Conservation (phyloP, 306 rosid species). For the Fragaria ananassa region DNA sequence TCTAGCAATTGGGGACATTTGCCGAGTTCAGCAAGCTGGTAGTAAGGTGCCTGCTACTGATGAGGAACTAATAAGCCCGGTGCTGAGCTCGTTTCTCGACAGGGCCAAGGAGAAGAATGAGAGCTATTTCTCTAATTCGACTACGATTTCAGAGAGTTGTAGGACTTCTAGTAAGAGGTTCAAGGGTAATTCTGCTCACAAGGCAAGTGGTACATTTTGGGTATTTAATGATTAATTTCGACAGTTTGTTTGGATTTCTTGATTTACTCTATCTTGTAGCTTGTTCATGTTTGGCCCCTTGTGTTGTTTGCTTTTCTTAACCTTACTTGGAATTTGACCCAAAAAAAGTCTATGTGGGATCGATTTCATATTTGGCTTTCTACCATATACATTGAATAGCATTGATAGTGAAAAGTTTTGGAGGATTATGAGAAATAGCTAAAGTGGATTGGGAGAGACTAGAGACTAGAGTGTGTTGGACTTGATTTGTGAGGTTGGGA, state of each 20-base stretch:
- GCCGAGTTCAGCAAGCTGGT: slow-evolving; percentile 27
- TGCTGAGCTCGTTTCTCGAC: slow-evolving; percentile 18
- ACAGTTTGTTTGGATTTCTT: not conserved
- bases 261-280: too few relatives aligned
- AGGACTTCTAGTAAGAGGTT: not conserved
- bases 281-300: not conserved
- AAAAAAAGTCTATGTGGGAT: not conserved
- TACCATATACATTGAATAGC: not conserved
- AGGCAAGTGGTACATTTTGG: not conserved
- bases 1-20: slow-evolving; percentile 38
- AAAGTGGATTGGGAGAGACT: not conserved
- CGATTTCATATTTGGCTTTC: not conserved
- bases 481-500: not conserved
- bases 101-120: not conserved
- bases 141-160: not conserved
- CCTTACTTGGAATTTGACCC: not conserved
- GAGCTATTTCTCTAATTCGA: not conserved
- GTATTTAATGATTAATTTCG: not conserved
- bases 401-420: not conserved
- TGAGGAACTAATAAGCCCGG: slow-evolving; percentile 29
- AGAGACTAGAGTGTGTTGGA: not conserved
- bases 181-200: not conserved
- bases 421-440: not conserved
- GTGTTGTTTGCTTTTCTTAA: too few relatives aligned
- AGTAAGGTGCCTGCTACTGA: too few relatives aligned